Percentiles rank a stretch among this genome's conserved stretches.
Evolutionary conservation across 257 asterid genomes (phyloP).

Genomic region (Fraxinus excelsior): DNA sequence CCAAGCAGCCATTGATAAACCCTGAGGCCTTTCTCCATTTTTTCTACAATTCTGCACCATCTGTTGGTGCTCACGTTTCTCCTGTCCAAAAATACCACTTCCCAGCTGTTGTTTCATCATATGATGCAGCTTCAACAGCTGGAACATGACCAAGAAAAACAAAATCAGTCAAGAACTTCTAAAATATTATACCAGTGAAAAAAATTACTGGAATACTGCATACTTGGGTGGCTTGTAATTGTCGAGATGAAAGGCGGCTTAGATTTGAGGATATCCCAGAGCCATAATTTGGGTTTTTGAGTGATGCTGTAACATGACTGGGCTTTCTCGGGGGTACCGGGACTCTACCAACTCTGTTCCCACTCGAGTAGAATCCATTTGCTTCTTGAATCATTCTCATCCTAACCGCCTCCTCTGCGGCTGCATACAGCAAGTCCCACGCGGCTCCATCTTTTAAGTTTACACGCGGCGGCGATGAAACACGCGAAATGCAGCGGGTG

Average conservation of each 20-base stretch:
- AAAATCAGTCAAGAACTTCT: neutral
- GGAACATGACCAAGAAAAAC: neutral
- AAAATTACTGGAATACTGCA: neutral
- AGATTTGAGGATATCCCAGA: slow-evolving; percentile 22
- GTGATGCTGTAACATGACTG: slow-evolving; percentile 19
- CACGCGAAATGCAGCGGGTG: slow-evolving; percentile 39
- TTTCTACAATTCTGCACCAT: neutral
- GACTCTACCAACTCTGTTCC: neutral
- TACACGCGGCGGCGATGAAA: slow-evolving; percentile 46
- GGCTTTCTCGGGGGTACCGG: slow-evolving; percentile 27
- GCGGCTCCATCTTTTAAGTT: slow-evolving; percentile 18
- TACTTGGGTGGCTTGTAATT: slow-evolving; percentile 5
- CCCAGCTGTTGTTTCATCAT: slow-evolving; percentile 1
- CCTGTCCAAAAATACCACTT: neutral
- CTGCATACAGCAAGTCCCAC: slow-evolving; percentile 57
- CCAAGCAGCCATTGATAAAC: neutral
- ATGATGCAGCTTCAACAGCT: neutral
- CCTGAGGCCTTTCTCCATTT: neutral
- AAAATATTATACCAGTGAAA: neutral
- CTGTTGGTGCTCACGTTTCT: neutral
- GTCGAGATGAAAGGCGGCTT: neutral
- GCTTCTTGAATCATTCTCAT: slow-evolving; percentile 45
- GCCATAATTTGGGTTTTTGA: slow-evolving; percentile 6
- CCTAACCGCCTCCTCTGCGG: slow-evolving; percentile 62
- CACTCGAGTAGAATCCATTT: slow-evolving; percentile 30